These are phyloP conservation scores for Teunomyces pallodes DNA, from an alignment of 805 yeast genomes.

Conservation along the genomic window DNA sequence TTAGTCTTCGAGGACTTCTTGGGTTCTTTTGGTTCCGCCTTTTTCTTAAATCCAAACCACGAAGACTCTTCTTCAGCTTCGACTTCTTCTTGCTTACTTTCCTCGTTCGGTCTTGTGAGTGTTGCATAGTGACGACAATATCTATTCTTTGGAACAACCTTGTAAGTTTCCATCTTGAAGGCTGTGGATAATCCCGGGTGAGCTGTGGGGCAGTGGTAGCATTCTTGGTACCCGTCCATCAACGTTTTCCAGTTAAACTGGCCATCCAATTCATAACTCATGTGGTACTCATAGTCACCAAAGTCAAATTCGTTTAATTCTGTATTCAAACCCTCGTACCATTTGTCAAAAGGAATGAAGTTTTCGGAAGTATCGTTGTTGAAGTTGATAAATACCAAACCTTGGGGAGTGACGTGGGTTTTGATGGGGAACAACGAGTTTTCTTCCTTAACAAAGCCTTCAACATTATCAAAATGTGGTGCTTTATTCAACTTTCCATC, in stretches of 20 bases:
- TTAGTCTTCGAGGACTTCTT: conserved; percentile 11
- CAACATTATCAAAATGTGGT: conserved; percentile 58
- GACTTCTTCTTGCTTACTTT: conserved; percentile 27
- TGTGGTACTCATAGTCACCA: conserved; percentile 59
- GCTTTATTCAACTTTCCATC: conserved; percentile 59
- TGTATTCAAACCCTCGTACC: conserved; percentile 48
- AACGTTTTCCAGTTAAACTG: conserved; percentile 65
- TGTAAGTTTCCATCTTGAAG: conserved; percentile 62
- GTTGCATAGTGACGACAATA: conserved; percentile 63
- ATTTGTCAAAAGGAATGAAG: conserved; percentile 49
- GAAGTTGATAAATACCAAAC: conserved; percentile 56
- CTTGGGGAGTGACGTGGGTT: conserved; percentile 54
- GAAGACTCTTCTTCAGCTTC: conserved; percentile 29
- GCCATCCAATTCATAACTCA: conserved; percentile 64
- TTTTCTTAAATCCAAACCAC: conserved; percentile 54
- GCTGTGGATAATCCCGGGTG: conserved; percentile 60
- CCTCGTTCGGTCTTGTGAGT: conserved; percentile 38
- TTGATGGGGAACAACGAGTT: conserved; percentile 55
- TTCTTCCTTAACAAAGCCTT: conserved; percentile 55
- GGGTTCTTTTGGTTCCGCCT: conserved; percentile 11
- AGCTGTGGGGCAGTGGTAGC: conserved; percentile 68
- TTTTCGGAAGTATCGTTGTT: conserved; percentile 39
- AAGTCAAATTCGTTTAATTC: conserved; percentile 61
- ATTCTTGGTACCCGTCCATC: conserved; percentile 68
- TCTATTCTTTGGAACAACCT: conserved; percentile 56